Percentiles rank a stretch among this genome's conserved stretches.
phyloP scores from a whole-genome alignment of 129 eudicot species.

The Flaveria linearis region DNA sequence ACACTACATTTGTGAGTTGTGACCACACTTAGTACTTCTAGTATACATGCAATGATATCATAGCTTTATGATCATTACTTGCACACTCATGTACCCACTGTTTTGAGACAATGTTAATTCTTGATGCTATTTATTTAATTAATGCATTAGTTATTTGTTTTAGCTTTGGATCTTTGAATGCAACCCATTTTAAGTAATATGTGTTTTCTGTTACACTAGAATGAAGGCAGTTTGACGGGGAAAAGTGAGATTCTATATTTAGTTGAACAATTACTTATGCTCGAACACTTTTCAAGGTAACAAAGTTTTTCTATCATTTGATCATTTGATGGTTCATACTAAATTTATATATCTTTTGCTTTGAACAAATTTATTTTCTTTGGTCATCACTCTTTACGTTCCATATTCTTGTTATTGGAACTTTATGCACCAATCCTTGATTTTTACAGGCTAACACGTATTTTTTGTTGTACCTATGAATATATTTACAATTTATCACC shows the following conservation, averaged over 20 bases:
- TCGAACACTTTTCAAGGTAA: conserved; percentile 39
- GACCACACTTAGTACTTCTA: not conserved
- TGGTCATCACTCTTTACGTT: conserved; percentile 1
- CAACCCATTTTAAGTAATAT: conserved; percentile 10
- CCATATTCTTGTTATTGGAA: not conserved
- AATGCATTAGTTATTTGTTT: conserved; percentile 3
- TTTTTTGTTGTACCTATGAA: conserved; percentile 9
- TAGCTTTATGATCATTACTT: conserved; percentile 4
- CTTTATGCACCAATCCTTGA: conserved; percentile 4
- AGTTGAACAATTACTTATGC: conserved; percentile 41
- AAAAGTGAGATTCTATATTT: conserved; percentile 41
- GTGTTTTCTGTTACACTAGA: conserved; percentile 18
- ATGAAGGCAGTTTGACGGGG: conserved; percentile 32
- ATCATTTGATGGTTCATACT: conserved; percentile 2
- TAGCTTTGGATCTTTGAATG: conserved; percentile 15
- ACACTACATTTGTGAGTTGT: not conserved
- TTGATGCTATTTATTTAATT: conserved; percentile 2
- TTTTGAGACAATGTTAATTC: not conserved
- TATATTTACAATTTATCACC: conserved; percentile 26
- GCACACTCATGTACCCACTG: conserved; percentile 13
- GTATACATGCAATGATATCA: not conserved
- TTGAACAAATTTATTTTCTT: not conserved
- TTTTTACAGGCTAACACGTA: not conserved
- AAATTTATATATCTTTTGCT: not conserved
- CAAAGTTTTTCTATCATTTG: conserved; percentile 5